Conservation (phyloP, 768 basidiomycete genomes). For the Lactarius tabidus region DNA sequence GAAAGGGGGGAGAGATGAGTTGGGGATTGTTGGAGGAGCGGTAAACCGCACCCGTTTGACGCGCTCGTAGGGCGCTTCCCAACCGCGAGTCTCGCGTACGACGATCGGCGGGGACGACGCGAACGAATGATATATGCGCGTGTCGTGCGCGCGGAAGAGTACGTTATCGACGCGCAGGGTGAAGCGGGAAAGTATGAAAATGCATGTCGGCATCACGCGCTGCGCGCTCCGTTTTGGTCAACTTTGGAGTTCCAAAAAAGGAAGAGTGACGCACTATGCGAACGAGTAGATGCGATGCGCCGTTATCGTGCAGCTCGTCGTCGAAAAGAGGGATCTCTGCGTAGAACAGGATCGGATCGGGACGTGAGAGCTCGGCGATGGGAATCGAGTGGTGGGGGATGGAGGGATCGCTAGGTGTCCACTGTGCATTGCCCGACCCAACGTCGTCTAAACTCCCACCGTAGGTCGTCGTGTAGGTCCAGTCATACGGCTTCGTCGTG, state of each 20-base stretch:
- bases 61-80: slow-evolving; percentile 84
- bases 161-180: slow-evolving; percentile 95
- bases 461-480: slow-evolving; percentile 95
- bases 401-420: slow-evolving; percentile 54
- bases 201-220: slow-evolving; percentile 96
- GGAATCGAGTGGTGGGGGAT: slow-evolving; percentile 68
- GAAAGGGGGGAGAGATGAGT: neutral
- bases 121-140: slow-evolving; percentile 86
- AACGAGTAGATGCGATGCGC: slow-evolving; percentile 77
- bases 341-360: slow-evolving; percentile 97
- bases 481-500: slow-evolving; percentile 86
- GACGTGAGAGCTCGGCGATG: slow-evolving; percentile 76
- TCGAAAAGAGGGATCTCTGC: slow-evolving; percentile 94
- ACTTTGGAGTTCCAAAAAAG: neutral
- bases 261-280: slow-evolving; percentile 65
- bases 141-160: slow-evolving; percentile 86
- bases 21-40: neutral
- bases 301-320: slow-evolving; percentile 97
- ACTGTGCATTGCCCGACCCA: slow-evolving; percentile 32
- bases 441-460: slow-evolving; percentile 48
- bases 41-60: slow-evolving; percentile 61
- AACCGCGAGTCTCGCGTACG: slow-evolving; percentile 79
- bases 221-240: slow-evolving; percentile 32
- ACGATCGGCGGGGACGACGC: slow-evolving; percentile 53
- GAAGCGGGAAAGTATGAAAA: slow-evolving; percentile 87